Evolutionary conservation across 108 stramenopile species (phyloP), one percentile per base, ranked within the genome.

Genomic region (Cyclotella choctawhatcheeana): DNA sequence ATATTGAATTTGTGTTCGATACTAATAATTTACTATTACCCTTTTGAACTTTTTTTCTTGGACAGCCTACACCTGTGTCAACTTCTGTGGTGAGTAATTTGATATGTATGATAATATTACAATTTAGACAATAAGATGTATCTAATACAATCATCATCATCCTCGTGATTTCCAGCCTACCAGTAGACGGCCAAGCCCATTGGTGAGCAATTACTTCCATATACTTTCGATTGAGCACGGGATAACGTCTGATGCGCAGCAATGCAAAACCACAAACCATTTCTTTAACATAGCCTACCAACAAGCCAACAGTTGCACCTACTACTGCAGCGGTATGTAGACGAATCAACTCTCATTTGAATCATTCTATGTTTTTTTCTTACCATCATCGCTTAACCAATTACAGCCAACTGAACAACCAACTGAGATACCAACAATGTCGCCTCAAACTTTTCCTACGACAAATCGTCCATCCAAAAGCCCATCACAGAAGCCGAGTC

Each of bases 221-320:
- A n/a, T n/a, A n/a, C n/a, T n/a, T n/a, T n/a, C n/a, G n/a, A n/a
- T n/a, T n/a, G n/a, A n/a, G n/a, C n/a, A n/a, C n/a, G n/a, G n/a
- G n/a, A n/a, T n/a, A n/a, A n/a, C n/a, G n/a, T n/a, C 50, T 21
- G 20, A 51, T 21, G 21, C 50, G 29, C 16, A 34, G 16, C 64
- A 6, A 62, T 43, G 1, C 43, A 5, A 5, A 0, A 62, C 2
- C 61, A 37, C 20, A 62, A 37, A 2, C 4, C 26, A 73, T n/a
- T n/a, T n/a, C n/a, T n/a, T n/a, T n/a, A 52, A 45, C 54, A 26
- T 20, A 69, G 53, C 54, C 67, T 50, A 69, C 67, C 30, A 24
- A n/a, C 2, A 7, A 12, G 37, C 73, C 73, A 45, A 74, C 73
- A 4, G 2, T 22, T 21, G 1, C n/a, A 22, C 59, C 59, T 21